Conservation (phyloP, 176 grass and related monocot genomes). For the Hordeum marinum region DNA sequence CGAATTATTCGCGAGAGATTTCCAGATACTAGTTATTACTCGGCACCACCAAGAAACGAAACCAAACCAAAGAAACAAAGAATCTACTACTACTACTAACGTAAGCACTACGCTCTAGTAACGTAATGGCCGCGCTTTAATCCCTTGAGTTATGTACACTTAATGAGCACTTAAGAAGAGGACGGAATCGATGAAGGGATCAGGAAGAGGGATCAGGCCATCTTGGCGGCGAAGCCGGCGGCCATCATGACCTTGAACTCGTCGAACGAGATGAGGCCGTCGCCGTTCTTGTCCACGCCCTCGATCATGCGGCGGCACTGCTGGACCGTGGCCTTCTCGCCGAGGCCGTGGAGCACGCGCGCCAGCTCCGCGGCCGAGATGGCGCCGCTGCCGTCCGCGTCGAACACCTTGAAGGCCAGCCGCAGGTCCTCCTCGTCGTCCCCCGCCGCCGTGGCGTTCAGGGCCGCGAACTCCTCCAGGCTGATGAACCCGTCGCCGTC, state of each 20-base stretch:
- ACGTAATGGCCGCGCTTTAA: background rate
- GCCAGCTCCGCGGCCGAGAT: conserved; percentile 88
- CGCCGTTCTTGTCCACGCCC: conserved; percentile 83
- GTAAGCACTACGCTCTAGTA: background rate
- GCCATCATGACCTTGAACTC: conserved; percentile 98
- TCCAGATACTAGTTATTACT: background rate
- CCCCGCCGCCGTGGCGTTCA: conserved; percentile 39
- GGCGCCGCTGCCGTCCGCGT: conserved; percentile 67
- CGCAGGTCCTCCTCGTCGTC: conserved; percentile 74
- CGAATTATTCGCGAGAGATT: background rate
- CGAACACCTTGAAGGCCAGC: conserved; percentile 80
- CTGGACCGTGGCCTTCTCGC: conserved; percentile 64
- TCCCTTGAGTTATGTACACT: background rate
- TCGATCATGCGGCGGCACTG: conserved; percentile 92
- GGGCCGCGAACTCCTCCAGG: conserved; percentile 67
- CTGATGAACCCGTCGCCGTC: conserved; percentile 95
- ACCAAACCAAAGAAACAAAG: background rate
- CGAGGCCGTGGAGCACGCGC: conserved; percentile 63
- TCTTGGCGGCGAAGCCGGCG: conserved; percentile 3
- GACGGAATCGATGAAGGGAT: background rate
- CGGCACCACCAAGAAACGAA: background rate
- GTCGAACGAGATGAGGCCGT: conserved; percentile 77
- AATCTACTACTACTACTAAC: background rate
- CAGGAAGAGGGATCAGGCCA: background rate
- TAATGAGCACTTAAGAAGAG: background rate